Evolutionary conservation across 176 grass and related monocot genomes (phyloP).

Genomic region (Rhynchospora pubera): DNA sequence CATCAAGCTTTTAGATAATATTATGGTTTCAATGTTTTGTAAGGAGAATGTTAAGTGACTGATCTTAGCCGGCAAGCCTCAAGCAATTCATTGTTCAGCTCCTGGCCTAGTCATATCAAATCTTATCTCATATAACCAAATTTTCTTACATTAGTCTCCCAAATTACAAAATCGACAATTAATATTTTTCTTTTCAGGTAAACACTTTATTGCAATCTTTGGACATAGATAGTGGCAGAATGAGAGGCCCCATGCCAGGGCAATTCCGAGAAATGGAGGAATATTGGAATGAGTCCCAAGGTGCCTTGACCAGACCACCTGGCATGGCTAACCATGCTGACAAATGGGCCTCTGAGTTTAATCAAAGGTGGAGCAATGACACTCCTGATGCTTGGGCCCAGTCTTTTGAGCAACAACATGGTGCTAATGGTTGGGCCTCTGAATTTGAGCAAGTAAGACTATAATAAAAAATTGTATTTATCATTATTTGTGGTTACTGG

Average conservation of each 20-base stretch:
- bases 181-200: constrained; percentile 49
- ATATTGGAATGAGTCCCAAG: constrained; percentile 97
- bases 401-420: constrained; percentile 88
- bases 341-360: constrained; percentile 86
- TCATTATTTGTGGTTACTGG: not conserved
- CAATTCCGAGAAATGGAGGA: constrained; percentile 70
- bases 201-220: constrained; percentile 89
- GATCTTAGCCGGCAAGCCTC: not conserved
- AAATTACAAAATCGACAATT: constrained; percentile 17
- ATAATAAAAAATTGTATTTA: not conserved
- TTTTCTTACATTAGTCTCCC: not conserved
- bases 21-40: not conserved
- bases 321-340: constrained; percentile 70
- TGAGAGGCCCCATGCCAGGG: constrained; percentile 63
- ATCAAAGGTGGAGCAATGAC: constrained; percentile 49
- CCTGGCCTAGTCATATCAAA: not conserved
- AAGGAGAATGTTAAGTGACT: not conserved
- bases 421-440: constrained; percentile 92
- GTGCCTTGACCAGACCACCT: constrained; percentile 31
- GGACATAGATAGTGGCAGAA: constrained; percentile 66
- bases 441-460: constrained; percentile 85
- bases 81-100: not conserved
- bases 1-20: not conserved
- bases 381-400: constrained; percentile 78
- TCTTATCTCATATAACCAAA: not conserved